A percentile compares a stretch with the other conserved stretches of the same genome.
Evolutionary conservation across 1,284 basidiomycete genomes (phyloP).

Genomic region (Agaricales sp.): DNA sequence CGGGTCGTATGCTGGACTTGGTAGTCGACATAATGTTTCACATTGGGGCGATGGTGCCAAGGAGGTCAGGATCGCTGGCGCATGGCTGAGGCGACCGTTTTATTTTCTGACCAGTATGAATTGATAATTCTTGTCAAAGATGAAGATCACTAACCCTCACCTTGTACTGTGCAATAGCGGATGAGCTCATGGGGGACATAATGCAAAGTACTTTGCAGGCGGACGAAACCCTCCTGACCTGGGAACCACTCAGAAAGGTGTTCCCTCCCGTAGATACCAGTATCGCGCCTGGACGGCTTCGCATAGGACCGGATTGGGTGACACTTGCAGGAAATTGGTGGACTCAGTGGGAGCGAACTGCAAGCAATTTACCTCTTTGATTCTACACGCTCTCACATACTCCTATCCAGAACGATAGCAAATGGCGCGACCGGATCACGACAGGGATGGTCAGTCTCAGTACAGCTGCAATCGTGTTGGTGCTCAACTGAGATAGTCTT

Average conservation of each 20-base stretch:
- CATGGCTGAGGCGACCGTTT: conserved; percentile 27
- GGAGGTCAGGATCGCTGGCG: conserved; percentile 28
- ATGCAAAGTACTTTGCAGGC: conserved; percentile 29
- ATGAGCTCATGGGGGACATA: conserved; percentile 31
- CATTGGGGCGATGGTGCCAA: conserved; percentile 37
- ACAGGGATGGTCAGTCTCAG: conserved; percentile 25
- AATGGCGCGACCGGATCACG: conserved; percentile 27
- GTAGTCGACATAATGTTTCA: conserved; percentile 30
- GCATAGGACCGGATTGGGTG: conserved; percentile 33
- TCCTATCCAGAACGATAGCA: conserved; percentile 20
- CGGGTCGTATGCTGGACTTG: conserved; percentile 30
- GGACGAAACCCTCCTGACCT: conserved; percentile 28
- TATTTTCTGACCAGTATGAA: conserved; percentile 29
- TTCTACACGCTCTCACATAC: conserved; percentile 1
- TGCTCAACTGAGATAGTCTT: neutral
- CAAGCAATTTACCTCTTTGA: conserved; percentile 9
- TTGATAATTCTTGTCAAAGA: conserved; percentile 5
- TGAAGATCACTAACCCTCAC: neutral
- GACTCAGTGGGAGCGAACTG: conserved; percentile 32
- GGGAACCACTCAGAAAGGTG: conserved; percentile 31
- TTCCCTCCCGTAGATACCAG: conserved; percentile 24
- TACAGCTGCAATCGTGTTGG: neutral
- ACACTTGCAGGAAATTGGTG: conserved; percentile 33
- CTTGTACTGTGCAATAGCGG: conserved; percentile 16
- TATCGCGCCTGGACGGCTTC: conserved; percentile 25